Evolutionary conservation across 495 filamentous ascomycete species (phyloP), one percentile per base, ranked within the genome.

Genomic region (Podospora pseudopauciseta): DNA sequence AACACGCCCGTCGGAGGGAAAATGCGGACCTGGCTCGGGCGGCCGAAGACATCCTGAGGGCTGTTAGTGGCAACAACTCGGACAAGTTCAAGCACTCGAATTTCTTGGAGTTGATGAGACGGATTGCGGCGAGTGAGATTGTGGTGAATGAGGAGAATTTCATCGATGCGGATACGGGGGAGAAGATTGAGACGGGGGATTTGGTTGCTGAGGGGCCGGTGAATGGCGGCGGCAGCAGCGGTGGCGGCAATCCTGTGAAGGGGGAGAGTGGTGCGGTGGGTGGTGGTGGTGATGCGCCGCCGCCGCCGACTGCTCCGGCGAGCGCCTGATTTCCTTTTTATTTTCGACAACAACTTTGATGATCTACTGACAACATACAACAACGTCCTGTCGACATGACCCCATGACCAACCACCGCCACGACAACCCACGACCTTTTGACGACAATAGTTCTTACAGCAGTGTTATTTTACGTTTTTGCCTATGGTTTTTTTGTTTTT

Each of bases 81-180:
- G 75, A 78, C 9, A 84, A 83, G 66, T 83, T 84, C 66, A 79
- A 75, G 62, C 77, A 81, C 32, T 84, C 82, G 7, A 70, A 71
- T 16, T 84, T 84, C 60, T 55, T 84, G 0, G 68, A 75, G 53
- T 70, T 84, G 27, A 83, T 84, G 82, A 76, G 77, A 30, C 76
- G 75, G 49, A 78, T 84, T 44, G 78, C 74, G 5, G 73, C 76
- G 62, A 64, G 65, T 32, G 74, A 84, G 63, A 69, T 84, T 15
- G 77, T 79, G 3, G 77, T 83, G 5, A 71, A 80, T 2, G 78
- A 77, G 39, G 74, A 79, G 44, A 66, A 74, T 63, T 71, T 84
- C 5, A 78, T 84, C 7, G 74, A 82, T 4, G 63, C 71, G 28
- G 58, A 61, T 0, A 75, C 77, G 0, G 76, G 76, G 34, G 75